These are phyloP conservation scores for Termitomyces sp. DNA, from an alignment of 768 basidiomycete species.

Conservation along the genomic window DNA sequence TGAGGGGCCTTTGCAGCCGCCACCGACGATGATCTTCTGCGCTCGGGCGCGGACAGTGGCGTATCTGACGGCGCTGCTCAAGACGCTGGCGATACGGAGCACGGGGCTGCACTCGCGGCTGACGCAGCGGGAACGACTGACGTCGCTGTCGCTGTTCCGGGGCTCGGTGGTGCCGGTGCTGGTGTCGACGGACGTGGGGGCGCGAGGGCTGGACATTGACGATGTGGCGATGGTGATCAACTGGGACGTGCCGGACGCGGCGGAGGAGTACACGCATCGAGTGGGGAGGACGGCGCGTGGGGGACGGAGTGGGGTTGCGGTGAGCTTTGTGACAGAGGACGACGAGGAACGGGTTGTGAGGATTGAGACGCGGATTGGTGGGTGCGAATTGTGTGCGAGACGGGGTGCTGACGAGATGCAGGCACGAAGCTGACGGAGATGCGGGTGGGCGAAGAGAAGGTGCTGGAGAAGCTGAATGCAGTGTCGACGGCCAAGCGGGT, in stretches of 20 bases:
- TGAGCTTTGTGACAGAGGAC: conserved; percentile 92
- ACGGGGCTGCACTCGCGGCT: conserved; percentile 91
- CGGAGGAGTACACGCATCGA: conserved; percentile 95
- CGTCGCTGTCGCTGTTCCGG: conserved; percentile 82
- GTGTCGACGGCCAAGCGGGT: conserved; percentile 93
- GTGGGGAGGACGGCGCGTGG: conserved; percentile 92
- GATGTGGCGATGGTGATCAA: conserved; percentile 96
- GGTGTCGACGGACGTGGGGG: conserved; percentile 92
- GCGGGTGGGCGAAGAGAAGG: conserved; percentile 70
- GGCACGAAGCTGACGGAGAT: conserved; percentile 77
- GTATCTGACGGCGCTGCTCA: conserved; percentile 77
- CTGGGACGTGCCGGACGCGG: conserved; percentile 88
- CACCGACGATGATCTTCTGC: conserved; percentile 96
- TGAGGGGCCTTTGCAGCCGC: conserved; percentile 66
- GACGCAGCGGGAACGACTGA: conserved; percentile 84
- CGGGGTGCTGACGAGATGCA: conserved; percentile 21
- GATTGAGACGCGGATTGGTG: conserved; percentile 86
- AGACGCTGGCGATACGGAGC: conserved; percentile 74
- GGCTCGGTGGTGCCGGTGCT: conserved; percentile 85
- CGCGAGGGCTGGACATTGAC: conserved; percentile 92
- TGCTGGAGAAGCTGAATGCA: conserved; percentile 78
- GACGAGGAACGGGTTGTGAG: conserved; percentile 81
- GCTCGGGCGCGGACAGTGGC: conserved; percentile 82
- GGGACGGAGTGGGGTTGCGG: conserved; percentile 82
- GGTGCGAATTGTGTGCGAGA: conserved; percentile 21